Base-by-base conservation (phyloP, 768 basidiomycete genomes). In the Tulasnella sp. region DNA sequence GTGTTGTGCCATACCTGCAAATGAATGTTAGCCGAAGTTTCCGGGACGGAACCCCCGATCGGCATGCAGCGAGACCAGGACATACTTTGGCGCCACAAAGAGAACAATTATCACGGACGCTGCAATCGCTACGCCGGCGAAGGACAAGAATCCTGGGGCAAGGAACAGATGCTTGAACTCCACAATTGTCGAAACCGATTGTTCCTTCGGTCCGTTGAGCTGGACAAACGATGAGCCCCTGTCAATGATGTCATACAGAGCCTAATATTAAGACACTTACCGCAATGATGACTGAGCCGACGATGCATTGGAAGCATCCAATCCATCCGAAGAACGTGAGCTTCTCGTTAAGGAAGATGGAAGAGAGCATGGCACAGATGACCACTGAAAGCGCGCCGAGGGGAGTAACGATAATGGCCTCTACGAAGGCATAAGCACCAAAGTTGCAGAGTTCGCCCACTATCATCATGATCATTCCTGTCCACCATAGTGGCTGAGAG, bases 271-370 rank as follows among this genome's bases (percentile, higher is more conserved):
- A 48, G 39, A 31, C 7, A 44, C 31, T 56, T 24, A 79, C 78
- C 18, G 95, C 96, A 80, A 98, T 95, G 82, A 97, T 93, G 81
- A 92, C 89, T 19, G 94, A 94, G 56, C 95, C 95, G 80, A 96
- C 78, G 21, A 79, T 79, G 38, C 95, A 97, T n/a, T 99, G 89
- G 21, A 87, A 90, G 85, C 96, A 98, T 24, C 96, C 97, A 81
- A 98, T 88, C 96, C 97, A 98, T 74, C 98, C 97, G 84, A 99
- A 99, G 86, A 98, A 95, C 48, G 92, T 93, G 68, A 99, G 90
- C 77, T 88, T 94, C 85, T 98, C 97, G 71, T 97, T 91, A 83
- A 99, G 92, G 87, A 99, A 94, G 82, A 97, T 88, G 48, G 95
- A 96, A 16, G 97, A 97, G 24, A 98, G 87, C 42, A 97, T 93